Base-by-base conservation (phyloP, 768 basidiomycete species). In the Crepidotus variabilis region DNA sequence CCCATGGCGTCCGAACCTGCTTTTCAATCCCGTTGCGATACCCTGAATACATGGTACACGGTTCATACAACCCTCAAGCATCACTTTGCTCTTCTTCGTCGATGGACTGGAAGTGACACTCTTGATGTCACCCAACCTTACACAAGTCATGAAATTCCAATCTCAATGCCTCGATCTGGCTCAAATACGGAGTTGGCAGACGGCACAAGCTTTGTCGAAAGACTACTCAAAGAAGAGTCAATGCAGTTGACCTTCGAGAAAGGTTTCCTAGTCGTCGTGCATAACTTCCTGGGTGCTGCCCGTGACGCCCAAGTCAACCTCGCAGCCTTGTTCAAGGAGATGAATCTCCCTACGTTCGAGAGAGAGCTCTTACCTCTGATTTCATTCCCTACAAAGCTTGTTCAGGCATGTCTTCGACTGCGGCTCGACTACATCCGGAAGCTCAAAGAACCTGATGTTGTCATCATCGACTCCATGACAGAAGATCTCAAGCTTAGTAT, bases 201-300 rank as follows among this genome's bases (percentile, higher is more conserved):
- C 61, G 85, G 87, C 20, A 86, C 87, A 18, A 92, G 90, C 34
- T 99, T 98, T 69, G 88, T 98, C 33, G 97, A 98, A 69, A 85
- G 94, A 24, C 75, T 98, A 22, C 79, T 97, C 56, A 98, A 98
- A 69, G 96, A 98, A 70, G 96, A 98, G 65, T 88, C 88, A n/a
- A 87, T 98, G 65, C 91, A 95, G 70, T 82, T 88, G 58, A 94
- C 92, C 8, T 98, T 99, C 69, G 93, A 95, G 70, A 93, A 90
- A 63, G 88, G 90, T 13, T 92, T 90, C 61, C 79, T 94, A 63
- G 86, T 85, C 39, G 93, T 91, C n/a, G 84, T 96, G 6, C 89
- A 94, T 69, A 77, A 85, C 13, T 89, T 95, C 63, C 85, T 98
- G 52, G 86, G 87, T 36, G 84, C 87, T 52, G 91, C 93, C 61